Evolutionary conservation across 352 stramenopile genomes (phyloP), one percentile per base, ranked within the genome.

Genomic region (Stramenopiles sp.): DNA sequence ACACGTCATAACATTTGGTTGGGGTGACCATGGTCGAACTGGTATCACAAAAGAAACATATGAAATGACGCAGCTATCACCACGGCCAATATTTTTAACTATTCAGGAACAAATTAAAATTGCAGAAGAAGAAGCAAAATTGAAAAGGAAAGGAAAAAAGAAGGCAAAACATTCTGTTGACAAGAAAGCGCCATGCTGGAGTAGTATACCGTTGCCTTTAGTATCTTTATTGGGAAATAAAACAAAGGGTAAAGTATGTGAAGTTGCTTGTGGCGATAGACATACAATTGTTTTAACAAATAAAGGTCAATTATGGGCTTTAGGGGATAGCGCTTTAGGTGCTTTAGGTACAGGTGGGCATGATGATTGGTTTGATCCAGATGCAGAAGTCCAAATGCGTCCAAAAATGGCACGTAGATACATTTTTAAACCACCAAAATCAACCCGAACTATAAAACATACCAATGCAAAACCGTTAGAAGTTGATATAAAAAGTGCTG

Each of bases 1-100:
- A 20, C 65, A 76, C 65, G 65, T 76, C 4, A 33, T 76, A 76
- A 76, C 65, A 13, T 76, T 76, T 76, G 65, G 65, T 7, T 76
- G 65, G 65, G 65, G 65, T 7, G 65, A 76, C 13, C 65, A 76
- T 33, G 65, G 65, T 1, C 30, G 65, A 33, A 76, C 65, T 31
- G 65, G 65, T 13, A 76, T 76, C 13, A 76, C 65, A 33, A 76
- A 33, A 20, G 65, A 76, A 7, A 76, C 65, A 1, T 76, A 76
- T 33, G 31, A 4, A 13, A 76, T 33, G 4, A 76, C 31, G 7
- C 30, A 33, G 7, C 13, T 76, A 20, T 33, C 65, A 13, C 65
- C 65, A 33, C 4, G 65, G 30, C 65, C 65, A 13, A 7, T 31
- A 7, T 76, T 76, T 76, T 76, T 76, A 20, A 76, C 65, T 7